Evolutionary conservation across 2,329 filamentous ascomycete genomes (phyloP).

Genomic region (Nothopassalora personata): DNA sequence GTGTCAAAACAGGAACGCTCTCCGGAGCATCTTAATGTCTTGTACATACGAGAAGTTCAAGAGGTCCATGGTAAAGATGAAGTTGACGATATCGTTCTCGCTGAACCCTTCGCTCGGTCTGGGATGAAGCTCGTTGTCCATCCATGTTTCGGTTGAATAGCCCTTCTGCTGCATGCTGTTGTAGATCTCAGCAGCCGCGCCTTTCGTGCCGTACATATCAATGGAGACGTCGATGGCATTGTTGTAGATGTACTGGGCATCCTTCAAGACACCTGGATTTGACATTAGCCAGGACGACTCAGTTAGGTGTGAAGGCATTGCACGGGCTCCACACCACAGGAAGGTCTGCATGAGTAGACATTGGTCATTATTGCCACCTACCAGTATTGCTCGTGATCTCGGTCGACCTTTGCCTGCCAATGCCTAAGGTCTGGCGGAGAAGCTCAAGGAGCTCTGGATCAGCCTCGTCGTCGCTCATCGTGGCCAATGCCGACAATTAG

Average conservation of each 20-base stretch:
- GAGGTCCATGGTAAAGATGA: constrained; percentile 96
- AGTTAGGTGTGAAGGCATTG: not conserved
- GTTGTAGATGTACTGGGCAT: constrained; percentile 81
- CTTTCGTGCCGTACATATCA: constrained; percentile 74
- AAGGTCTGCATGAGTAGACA: not conserved
- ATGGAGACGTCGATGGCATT: constrained; percentile 90
- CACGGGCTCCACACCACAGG: not conserved
- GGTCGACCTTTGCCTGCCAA: constrained; percentile 20
- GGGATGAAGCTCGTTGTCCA: constrained; percentile 83
- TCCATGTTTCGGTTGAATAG: constrained; percentile 83
- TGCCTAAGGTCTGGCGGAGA: constrained; percentile 69
- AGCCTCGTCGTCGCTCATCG: constrained; percentile 89
- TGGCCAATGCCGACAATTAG: constrained; percentile 14
- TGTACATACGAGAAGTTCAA: constrained; percentile 67
- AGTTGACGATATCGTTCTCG: constrained; percentile 55
- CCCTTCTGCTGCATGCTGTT: constrained; percentile 73
- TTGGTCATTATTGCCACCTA: constrained; percentile 14
- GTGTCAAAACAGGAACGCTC: constrained; percentile 2
- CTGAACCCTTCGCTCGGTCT: constrained; percentile 42
- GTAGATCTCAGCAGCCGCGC: constrained; percentile 74
- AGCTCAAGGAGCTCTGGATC: constrained; percentile 84
- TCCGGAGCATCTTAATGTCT: not conserved
- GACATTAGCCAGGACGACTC: not conserved
- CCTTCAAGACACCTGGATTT: constrained; percentile 70
- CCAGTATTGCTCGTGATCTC: constrained; percentile 30